Percentiles rank a stretch among this genome's conserved stretches.
Evolutionary conservation across 2,329 filamentous ascomycete species (phyloP).

Genomic region (Chalaropsis ovoidea): DNA sequence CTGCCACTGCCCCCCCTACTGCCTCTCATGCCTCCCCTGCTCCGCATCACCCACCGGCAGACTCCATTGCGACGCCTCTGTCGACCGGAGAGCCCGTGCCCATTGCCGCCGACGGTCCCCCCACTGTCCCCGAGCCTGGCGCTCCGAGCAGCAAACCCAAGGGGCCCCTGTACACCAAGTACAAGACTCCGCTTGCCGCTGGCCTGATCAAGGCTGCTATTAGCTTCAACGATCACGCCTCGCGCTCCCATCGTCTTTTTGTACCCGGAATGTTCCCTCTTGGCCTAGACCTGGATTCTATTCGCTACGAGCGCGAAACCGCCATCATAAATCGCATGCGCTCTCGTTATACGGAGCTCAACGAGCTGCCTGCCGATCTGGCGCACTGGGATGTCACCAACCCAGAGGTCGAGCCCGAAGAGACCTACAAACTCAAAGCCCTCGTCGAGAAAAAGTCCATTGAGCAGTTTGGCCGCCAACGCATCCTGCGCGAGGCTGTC

Average conservation of each 20-base stretch:
- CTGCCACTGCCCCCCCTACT: slow-evolving; percentile 29
- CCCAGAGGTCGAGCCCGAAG: slow-evolving; percentile 57
- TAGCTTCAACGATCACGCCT: slow-evolving; percentile 67
- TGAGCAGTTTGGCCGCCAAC: slow-evolving; percentile 78
- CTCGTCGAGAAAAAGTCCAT: slow-evolving; percentile 94
- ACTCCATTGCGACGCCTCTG: slow-evolving; percentile 20
- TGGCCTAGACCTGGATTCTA: slow-evolving; percentile 75
- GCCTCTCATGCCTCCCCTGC: slow-evolving; percentile 18
- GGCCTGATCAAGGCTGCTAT: slow-evolving; percentile 49
- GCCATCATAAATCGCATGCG: slow-evolving; percentile 84
- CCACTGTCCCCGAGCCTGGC: slow-evolving; percentile 31
- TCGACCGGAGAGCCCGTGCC: slow-evolving; percentile 28
- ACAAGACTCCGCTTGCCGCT: slow-evolving; percentile 61
- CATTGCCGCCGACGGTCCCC: slow-evolving; percentile 30
- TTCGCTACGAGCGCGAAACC: slow-evolving; percentile 77
- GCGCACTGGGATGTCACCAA: slow-evolving; percentile 76
- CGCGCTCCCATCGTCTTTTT: slow-evolving; percentile 64
- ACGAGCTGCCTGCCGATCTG: slow-evolving; percentile 72
- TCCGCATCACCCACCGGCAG: slow-evolving; percentile 29
- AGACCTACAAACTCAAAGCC: slow-evolving; percentile 75
- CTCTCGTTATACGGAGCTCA: slow-evolving; percentile 73
- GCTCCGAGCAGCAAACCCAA: slow-evolving; percentile 32
- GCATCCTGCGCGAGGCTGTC: slow-evolving; percentile 73
- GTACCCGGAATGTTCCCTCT: slow-evolving; percentile 82
- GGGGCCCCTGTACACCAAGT: slow-evolving; percentile 54